Conservation (phyloP, 768 basidiomycete species). For the Pleurotus cornucopiae region DNA sequence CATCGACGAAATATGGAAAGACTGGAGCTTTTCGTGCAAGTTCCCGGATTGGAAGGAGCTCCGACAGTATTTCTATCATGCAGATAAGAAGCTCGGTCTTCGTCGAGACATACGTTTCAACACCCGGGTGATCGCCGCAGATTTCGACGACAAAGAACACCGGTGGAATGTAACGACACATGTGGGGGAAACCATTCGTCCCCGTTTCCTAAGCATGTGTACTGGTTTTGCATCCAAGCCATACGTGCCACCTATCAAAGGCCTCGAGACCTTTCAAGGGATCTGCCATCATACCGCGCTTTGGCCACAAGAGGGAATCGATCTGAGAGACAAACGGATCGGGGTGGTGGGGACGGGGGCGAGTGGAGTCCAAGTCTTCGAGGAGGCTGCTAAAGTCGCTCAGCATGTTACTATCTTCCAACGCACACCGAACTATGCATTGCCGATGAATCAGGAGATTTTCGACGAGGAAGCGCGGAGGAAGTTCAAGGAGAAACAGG, state of each 20-base stretch:
- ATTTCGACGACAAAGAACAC: conserved; percentile 14
- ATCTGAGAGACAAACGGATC: conserved; percentile 19
- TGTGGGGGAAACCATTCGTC: conserved; percentile 11
- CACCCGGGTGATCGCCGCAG: conserved; percentile 17
- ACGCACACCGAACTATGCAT: conserved; percentile 39
- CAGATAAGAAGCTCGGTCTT: conserved; percentile 20
- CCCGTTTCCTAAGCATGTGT: conserved; percentile 20
- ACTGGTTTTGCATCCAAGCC: conserved; percentile 19
- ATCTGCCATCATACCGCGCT: conserved; percentile 17
- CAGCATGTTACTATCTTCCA: conserved; percentile 23
- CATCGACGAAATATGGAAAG: conserved; percentile 5
- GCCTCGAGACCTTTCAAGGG: conserved; percentile 21
- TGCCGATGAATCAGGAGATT: conserved; percentile 55
- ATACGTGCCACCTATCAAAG: conserved; percentile 15
- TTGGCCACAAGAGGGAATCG: conserved; percentile 19
- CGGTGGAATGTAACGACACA: conserved; percentile 19
- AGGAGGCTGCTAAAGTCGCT: conserved; percentile 16
- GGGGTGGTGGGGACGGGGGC: conserved; percentile 24
- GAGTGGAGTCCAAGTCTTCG: conserved; percentile 22
- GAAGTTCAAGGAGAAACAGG: conserved; percentile 9
- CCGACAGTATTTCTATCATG: conserved; percentile 17
- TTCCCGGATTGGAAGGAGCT: conserved; percentile 8
- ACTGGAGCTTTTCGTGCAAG: not conserved
- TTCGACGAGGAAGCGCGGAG: conserved; percentile 38
- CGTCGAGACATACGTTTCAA: conserved; percentile 19